Evolutionary conservation across 2,329 filamentous ascomycete species (phyloP).

Genomic region (Cordyceps fumosorosea): DNA sequence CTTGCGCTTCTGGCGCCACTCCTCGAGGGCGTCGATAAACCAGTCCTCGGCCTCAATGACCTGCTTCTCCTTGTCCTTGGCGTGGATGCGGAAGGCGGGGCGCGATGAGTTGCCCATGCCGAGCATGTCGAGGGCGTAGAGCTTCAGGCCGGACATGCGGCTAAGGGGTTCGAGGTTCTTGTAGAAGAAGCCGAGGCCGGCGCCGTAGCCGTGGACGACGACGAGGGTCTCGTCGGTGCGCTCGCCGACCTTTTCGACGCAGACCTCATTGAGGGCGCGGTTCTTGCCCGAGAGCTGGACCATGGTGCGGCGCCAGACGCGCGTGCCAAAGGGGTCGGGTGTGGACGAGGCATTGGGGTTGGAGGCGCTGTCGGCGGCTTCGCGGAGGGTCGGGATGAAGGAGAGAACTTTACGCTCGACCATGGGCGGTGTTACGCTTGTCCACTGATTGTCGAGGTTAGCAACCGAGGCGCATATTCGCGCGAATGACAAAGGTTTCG

Average conservation of each 20-base stretch:
- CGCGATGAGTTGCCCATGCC: slow-evolving; percentile 88
- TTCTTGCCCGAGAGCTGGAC: slow-evolving; percentile 80
- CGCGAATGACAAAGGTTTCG: neutral
- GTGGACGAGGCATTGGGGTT: slow-evolving; percentile 35
- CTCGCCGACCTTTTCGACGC: slow-evolving; percentile 76
- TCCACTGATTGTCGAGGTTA: slow-evolving; percentile 56
- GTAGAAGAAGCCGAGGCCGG: slow-evolving; percentile 95
- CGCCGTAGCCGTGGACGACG: slow-evolving; percentile 94
- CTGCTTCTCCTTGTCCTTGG: slow-evolving; percentile 73
- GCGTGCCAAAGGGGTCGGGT: slow-evolving; percentile 74
- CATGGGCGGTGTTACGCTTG: slow-evolving; percentile 68
- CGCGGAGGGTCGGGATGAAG: slow-evolving; percentile 74
- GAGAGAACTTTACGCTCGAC: slow-evolving; percentile 86
- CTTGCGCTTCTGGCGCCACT: slow-evolving; percentile 84
- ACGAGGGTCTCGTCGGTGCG: slow-evolving; percentile 78
- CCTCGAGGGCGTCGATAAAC: slow-evolving; percentile 94
- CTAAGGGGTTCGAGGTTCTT: slow-evolving; percentile 91
- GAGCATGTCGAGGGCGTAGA: slow-evolving; percentile 91
- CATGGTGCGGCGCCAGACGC: slow-evolving; percentile 80
- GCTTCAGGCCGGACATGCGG: slow-evolving; percentile 70
- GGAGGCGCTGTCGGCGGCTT: slow-evolving; percentile 63
- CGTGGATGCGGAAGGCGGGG: slow-evolving; percentile 75
- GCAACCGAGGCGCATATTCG: neutral
- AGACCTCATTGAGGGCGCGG: slow-evolving; percentile 86
- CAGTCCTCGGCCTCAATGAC: slow-evolving; percentile 86